Conservation (phyloP, 2,329 filamentous ascomycete genomes). For the Cytospora piceicola region DNA sequence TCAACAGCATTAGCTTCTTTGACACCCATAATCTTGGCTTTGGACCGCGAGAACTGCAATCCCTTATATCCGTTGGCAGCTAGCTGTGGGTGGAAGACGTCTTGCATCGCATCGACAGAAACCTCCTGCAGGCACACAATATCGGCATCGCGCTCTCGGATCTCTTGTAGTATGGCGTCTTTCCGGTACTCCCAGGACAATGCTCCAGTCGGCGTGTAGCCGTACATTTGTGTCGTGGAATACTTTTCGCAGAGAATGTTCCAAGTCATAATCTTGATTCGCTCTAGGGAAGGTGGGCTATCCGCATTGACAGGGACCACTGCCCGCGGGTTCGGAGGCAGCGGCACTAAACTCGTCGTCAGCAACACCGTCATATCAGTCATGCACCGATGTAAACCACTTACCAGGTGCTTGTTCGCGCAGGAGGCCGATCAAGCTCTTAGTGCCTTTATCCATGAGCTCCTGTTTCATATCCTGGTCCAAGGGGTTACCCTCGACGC, state of each 20-base stretch:
- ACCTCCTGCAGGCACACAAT: conserved; percentile 94
- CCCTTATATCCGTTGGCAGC: conserved; percentile 91
- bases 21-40: conserved; percentile 89
- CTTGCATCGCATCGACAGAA: conserved; percentile 87
- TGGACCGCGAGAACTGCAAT: conserved; percentile 87
- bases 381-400: conserved; percentile 39
- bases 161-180: conserved; percentile 80
- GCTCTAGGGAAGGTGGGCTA: conserved; percentile 62
- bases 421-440: conserved; percentile 79
- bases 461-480: conserved; percentile 76
- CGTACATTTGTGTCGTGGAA: conserved; percentile 82
- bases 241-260: conserved; percentile 96
- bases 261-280: conserved; percentile 86
- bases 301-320: conserved; percentile 79
- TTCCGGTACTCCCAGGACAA: conserved; percentile 87
- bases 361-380: background rate
- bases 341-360: conserved; percentile 62
- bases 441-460: conserved; percentile 85
- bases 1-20: conserved; percentile 89
- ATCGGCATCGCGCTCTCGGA: conserved; percentile 79
- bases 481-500: conserved; percentile 89
- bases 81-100: conserved; percentile 85
- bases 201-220: conserved; percentile 83
- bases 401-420: conserved; percentile 84
- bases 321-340: conserved; percentile 75